These are phyloP conservation scores for Trypanosoma rangeli DNA, from an alignment of 208 protist genomes.

Conservation along the genomic window DNA sequence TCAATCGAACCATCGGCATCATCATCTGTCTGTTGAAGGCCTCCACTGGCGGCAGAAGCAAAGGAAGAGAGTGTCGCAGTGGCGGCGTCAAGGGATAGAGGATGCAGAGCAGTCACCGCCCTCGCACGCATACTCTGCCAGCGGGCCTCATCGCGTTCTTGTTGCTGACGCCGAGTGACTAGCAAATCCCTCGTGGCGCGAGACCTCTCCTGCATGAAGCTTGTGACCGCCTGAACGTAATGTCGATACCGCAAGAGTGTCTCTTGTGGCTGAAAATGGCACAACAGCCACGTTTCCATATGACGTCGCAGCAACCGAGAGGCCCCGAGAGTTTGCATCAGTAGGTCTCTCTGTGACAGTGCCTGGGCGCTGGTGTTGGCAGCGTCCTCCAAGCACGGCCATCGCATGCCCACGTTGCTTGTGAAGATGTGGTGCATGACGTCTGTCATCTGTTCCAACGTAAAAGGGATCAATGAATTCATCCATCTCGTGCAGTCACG, in stretches of 20 bases:
- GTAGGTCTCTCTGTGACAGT: not conserved
- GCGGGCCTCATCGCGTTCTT: slow-evolving; percentile 14
- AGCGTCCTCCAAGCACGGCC: not conserved
- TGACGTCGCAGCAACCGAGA: not conserved
- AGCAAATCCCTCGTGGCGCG: slow-evolving; percentile 13
- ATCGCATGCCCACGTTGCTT: not conserved
- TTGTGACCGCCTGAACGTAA: not conserved
- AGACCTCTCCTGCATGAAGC: not conserved
- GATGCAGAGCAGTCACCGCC: not conserved
- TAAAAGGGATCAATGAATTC: slow-evolving; percentile 1
- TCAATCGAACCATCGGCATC: not conserved
- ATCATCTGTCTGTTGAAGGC: not conserved
- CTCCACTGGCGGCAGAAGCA: not conserved
- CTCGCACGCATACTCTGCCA: slow-evolving; percentile 8
- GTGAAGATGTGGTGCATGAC: slow-evolving; percentile 14
- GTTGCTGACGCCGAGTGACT: slow-evolving; percentile 16
- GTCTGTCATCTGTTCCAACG: slow-evolving; percentile 4
- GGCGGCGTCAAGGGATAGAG: not conserved
- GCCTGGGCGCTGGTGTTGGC: not conserved
- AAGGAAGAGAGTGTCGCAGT: not conserved
- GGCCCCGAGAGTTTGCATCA: too few relatives aligned
- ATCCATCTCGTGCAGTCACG: not conserved
- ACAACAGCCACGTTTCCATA: not conserved
- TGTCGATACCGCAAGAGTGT: not conserved
- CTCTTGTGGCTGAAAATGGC: not conserved